A percentile compares a stretch with the other conserved stretches of the same genome.
phyloP scores from a whole-genome alignment of 176 grass and related monocot species.

The Canna indica region DNA sequence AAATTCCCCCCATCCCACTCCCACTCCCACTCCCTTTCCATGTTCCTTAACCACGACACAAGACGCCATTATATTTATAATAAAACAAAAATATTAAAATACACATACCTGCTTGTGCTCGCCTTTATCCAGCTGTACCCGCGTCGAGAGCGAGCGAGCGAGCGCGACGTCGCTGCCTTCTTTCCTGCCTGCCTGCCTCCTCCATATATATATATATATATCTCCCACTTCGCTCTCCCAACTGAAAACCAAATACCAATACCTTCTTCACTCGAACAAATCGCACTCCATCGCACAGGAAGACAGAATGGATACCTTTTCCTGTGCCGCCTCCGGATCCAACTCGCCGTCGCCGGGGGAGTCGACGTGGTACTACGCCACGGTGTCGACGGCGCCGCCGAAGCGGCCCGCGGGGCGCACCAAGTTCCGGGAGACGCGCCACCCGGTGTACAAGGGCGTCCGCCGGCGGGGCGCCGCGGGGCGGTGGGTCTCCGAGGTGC shows the following conservation, averaged over 20 bases:
- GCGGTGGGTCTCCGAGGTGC: constrained; percentile 79
- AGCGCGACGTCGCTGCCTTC: not conserved
- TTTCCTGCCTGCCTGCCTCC: too few species aligned
- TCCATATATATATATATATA: not conserved
- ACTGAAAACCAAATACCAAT: too few species aligned
- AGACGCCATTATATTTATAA: too few species aligned
- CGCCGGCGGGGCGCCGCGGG: constrained; percentile 37
- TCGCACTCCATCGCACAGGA: not conserved
- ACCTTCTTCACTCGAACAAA: not conserved
- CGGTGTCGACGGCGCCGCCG: constrained; percentile 35
- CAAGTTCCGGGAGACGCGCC: constrained; percentile 82
- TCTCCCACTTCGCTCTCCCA: not conserved
- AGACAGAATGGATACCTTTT: not conserved
- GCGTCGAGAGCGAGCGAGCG: not conserved
- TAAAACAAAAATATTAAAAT: too few species aligned
- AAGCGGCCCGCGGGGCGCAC: constrained; percentile 72
- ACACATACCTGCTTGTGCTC: not conserved
- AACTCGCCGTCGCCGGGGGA: constrained; percentile 26
- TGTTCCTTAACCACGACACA: too few species aligned
- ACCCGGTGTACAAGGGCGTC: constrained; percentile 73
- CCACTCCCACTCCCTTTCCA: too few species aligned
- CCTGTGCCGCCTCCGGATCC: constrained; percentile 10
- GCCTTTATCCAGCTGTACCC: not conserved
- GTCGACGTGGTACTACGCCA: constrained; percentile 29
- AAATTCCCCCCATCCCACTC: too few species aligned